Percentiles rank a stretch among this genome's conserved stretches.
phyloP scores from a whole-genome alignment of 2,329 filamentous ascomycete species.

The Byssothecium circinans region DNA sequence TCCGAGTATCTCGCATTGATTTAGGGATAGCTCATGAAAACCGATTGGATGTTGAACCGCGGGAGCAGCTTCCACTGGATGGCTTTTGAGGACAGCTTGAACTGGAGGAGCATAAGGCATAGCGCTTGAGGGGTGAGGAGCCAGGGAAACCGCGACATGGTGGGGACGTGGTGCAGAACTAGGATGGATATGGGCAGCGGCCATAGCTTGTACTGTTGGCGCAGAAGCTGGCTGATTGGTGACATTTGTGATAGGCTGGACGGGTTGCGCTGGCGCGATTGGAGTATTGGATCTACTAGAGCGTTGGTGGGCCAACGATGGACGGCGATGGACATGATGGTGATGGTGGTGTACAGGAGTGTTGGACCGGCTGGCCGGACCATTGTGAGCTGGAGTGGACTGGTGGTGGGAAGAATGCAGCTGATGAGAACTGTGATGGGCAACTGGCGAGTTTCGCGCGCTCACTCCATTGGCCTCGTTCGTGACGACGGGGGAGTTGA shows the following conservation, averaged over 20 bases:
- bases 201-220: slow-evolving; percentile 10
- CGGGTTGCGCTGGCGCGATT: slow-evolving; percentile 19
- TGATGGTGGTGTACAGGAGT: slow-evolving; percentile 19
- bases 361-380: slow-evolving; percentile 26
- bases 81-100: slow-evolving; percentile 30
- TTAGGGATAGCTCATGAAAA: slow-evolving; percentile 23
- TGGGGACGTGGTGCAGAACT: slow-evolving; percentile 1
- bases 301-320: slow-evolving; percentile 27
- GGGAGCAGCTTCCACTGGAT: slow-evolving; percentile 18
- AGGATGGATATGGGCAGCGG: slow-evolving; percentile 12
- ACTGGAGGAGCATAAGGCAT: slow-evolving; percentile 5
- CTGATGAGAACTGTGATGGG: slow-evolving; percentile 19
- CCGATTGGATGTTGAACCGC: slow-evolving; percentile 8
- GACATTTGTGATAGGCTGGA: slow-evolving; percentile 1
- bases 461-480: slow-evolving; percentile 19
- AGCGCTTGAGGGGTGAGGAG: background rate
- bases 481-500: slow-evolving; percentile 13
- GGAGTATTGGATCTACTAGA: slow-evolving; percentile 34
- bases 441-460: slow-evolving; percentile 25
- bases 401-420: slow-evolving; percentile 22
- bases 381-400: slow-evolving; percentile 21
- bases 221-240: slow-evolving; percentile 5
- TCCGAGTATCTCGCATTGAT: slow-evolving; percentile 39
- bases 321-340: slow-evolving; percentile 12
- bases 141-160: slow-evolving; percentile 2